These are phyloP conservation scores for Neurospora tetrasperma DNA, from an alignment of 495 filamentous ascomycete species.

Conservation along the genomic window DNA sequence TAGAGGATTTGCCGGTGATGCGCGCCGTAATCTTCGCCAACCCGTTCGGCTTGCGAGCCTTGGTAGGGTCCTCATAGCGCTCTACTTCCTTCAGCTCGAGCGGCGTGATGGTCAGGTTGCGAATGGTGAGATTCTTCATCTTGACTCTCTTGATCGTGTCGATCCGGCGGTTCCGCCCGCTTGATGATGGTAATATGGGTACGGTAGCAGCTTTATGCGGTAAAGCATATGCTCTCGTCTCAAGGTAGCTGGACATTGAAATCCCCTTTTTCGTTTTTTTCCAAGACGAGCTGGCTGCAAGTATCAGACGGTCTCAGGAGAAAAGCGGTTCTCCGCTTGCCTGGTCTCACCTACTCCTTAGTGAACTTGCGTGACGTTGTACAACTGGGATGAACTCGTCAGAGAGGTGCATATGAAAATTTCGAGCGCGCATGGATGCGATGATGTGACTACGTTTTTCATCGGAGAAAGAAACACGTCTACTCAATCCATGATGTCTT, in stretches of 20 bases:
- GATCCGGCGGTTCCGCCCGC: not conserved
- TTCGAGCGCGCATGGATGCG: not conserved
- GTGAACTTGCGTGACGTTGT: not conserved
- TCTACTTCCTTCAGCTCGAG: conserved; percentile 67
- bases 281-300: not conserved
- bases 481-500: not conserved
- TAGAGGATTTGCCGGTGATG: conserved; percentile 37
- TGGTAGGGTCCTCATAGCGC: conserved; percentile 43
- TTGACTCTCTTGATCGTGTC: not conserved
- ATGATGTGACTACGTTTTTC: not conserved
- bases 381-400: not conserved
- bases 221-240: not conserved
- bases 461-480: not conserved
- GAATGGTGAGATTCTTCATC: conserved; percentile 54
- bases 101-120: conserved; percentile 71
- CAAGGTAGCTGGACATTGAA: not conserved
- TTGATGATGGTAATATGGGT: not conserved
- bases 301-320: not conserved
- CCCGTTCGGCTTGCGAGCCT: conserved; percentile 20
- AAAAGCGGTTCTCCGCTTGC: not conserved
- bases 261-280: not conserved
- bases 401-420: not conserved
- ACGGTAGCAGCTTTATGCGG: not conserved
- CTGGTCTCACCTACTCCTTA: not conserved
- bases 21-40: conserved; percentile 41